A percentile compares a stretch with the other conserved stretches of the same genome.
These are phyloP conservation scores for Coprinopsis cinerea DNA, from an alignment of 768 basidiomycete genomes.

Conservation along the genomic window DNA sequence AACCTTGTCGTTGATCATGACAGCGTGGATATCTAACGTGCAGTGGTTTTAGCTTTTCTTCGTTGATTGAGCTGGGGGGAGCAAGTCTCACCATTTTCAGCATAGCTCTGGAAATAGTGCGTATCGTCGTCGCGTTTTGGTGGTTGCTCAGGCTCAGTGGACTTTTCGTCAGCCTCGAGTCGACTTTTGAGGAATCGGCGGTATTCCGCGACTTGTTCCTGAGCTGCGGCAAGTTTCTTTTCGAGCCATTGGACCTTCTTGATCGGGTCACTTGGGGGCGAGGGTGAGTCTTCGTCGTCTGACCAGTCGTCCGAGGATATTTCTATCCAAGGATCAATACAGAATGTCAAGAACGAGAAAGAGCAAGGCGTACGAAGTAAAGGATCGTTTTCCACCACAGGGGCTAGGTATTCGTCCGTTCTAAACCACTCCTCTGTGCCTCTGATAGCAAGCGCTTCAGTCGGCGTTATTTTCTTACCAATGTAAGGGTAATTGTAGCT, in stretches of 20 bases:
- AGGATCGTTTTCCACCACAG: slow-evolving; percentile 81
- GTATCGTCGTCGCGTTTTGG: slow-evolving; percentile 79
- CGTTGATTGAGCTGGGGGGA: background rate
- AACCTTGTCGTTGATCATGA: slow-evolving; percentile 95
- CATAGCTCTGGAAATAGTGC: slow-evolving; percentile 91
- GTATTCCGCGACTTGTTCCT: slow-evolving; percentile 59
- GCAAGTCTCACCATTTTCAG: slow-evolving; percentile 61
- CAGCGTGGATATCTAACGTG: slow-evolving; percentile 79
- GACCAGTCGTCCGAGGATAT: slow-evolving; percentile 67
- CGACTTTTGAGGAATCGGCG: slow-evolving; percentile 49
- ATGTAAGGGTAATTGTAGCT: slow-evolving; percentile 11
- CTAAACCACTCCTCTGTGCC: slow-evolving; percentile 59
- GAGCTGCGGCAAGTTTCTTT: slow-evolving; percentile 51
- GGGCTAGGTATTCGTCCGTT: slow-evolving; percentile 77
- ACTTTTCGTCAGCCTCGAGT: slow-evolving; percentile 41
- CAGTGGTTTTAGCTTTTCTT: background rate
- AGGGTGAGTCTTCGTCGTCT: slow-evolving; percentile 63
- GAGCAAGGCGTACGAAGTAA: slow-evolving; percentile 66
- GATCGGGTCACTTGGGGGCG: slow-evolving; percentile 23
- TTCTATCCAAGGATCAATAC: slow-evolving; percentile 34
- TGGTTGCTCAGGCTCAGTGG: slow-evolving; percentile 16
- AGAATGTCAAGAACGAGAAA: background rate
- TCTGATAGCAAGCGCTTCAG: slow-evolving; percentile 39
- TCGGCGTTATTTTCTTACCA: slow-evolving; percentile 47
- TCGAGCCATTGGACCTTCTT: slow-evolving; percentile 55